Conservation (phyloP, 495 filamentous ascomycete species). For the Neurospora sp. region DNA sequence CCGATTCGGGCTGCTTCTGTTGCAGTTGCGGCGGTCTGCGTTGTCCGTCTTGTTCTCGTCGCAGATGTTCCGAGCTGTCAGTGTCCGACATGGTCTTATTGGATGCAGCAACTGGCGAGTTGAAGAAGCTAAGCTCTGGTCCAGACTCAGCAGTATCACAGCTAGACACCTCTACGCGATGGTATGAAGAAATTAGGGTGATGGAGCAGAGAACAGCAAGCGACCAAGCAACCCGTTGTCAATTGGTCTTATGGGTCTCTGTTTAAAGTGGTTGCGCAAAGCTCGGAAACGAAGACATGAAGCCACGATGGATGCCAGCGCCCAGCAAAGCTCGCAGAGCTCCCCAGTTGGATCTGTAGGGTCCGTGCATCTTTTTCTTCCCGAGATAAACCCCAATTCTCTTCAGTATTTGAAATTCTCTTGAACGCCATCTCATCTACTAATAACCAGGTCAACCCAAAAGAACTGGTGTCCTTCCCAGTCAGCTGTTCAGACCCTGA, state of each 20-base stretch:
- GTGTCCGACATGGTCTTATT: not conserved
- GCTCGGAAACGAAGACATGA: slow-evolving; percentile 4
- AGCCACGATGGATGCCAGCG: not conserved
- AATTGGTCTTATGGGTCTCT: not conserved
- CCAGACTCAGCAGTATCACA: not conserved
- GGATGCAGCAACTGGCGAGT: not conserved
- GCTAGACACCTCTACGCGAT: not conserved
- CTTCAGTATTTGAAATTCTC: not conserved
- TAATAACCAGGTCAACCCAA: too few relatives aligned
- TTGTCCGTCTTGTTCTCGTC: not conserved
- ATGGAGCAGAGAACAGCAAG: not conserved
- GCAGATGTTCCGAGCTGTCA: not conserved
- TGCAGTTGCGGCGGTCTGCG: not conserved
- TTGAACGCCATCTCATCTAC: not conserved
- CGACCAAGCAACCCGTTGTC: not conserved
- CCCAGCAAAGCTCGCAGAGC: not conserved
- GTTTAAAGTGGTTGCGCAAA: not conserved
- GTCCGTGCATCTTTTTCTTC: not conserved
- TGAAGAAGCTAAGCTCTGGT: not conserved
- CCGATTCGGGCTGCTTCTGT: not conserved
- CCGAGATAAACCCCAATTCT: not conserved
- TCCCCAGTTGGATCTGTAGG: not conserved
- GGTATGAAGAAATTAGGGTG: not conserved
- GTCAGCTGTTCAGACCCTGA: not conserved
- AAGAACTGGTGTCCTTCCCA: too few relatives aligned